Evolutionary conservation across 352 stramenopile species (phyloP), one percentile per base, ranked within the genome.

Genomic region (Pythium apleroticum): DNA sequence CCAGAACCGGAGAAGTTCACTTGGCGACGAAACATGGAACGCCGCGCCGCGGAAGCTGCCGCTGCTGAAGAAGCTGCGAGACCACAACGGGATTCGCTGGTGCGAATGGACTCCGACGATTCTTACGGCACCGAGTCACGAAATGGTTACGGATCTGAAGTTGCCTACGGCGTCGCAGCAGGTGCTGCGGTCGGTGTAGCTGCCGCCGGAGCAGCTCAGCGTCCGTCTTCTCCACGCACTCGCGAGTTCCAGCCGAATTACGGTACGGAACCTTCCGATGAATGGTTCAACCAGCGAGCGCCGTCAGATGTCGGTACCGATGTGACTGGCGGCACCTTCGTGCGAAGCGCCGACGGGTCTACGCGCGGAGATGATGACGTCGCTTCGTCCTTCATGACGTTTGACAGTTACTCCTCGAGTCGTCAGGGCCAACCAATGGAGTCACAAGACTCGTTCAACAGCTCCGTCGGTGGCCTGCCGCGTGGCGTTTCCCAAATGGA

Each of bases 1-100:
- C 64, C 57, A 30, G 57, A 66, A 35, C 57, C 52, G 4, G 56
- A 65, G 31, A 65, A 64, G 52, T 61, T 57, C 35, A 71, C 58
- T 3, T 71, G 65, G 65, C 52, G 65, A 33, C 57, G 58, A 30
- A 71, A 71, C 46, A 71, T 71, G 65, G 65, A 70, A 31, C 65
- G 65, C 9, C 57, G 58, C 4, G 65, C 65, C 1, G 65, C 57
- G 12, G 65, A 66, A 53, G 25, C 57, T 12, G 65, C 65, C 14
- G 53, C 59, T 28, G 57, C 52, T 5, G 57, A 65, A 49, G 57
- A 62, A 43, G 57, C 58, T 22, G 48, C 49, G 10, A 54, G 19
- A 15, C 48, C 56, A 17, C 45, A 57, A 43, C 55, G 52, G 12
- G 37, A 45, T 30, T 70, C 64, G 15, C 35, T 70, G 10, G 33